Percentiles rank a stretch among this genome's conserved stretches.
These are phyloP conservation scores for Amylocystis lapponica DNA, from an alignment of 768 basidiomycete species.

Conservation along the genomic window DNA sequence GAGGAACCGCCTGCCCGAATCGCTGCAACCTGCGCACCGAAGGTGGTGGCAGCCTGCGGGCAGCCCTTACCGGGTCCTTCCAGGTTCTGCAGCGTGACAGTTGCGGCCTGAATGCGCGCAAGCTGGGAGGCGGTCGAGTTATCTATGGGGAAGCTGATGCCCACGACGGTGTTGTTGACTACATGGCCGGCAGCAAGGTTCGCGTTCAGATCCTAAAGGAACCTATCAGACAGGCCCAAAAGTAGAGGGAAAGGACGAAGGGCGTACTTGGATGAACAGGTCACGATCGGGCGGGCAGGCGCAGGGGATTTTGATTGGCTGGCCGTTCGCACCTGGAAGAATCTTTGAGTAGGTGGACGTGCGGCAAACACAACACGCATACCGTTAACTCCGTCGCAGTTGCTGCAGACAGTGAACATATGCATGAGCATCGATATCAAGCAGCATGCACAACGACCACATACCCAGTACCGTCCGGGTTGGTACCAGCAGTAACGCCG, in stretches of 20 bases:
- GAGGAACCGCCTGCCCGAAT: constrained; percentile 1
- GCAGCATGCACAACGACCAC: background rate
- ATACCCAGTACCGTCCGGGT: constrained; percentile 27
- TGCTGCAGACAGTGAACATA: constrained; percentile 7
- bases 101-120: constrained; percentile 44
- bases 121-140: constrained; percentile 30
- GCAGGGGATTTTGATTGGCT: constrained; percentile 31
- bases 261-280: constrained; percentile 11
- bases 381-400: constrained; percentile 21
- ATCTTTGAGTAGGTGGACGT: background rate
- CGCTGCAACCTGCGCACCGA: constrained; percentile 29
- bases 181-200: constrained; percentile 37
- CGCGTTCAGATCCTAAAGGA: constrained; percentile 19
- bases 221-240: background rate
- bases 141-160: constrained; percentile 38
- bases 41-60: constrained; percentile 58
- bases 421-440: background rate
- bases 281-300: constrained; percentile 29
- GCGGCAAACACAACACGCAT: background rate
- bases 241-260: background rate
- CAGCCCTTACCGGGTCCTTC: constrained; percentile 61
- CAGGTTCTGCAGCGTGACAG: constrained; percentile 67
- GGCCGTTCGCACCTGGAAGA: constrained; percentile 2
- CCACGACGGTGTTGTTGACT: constrained; percentile 36
- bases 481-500: constrained; percentile 24